phyloP scores from a whole-genome alignment of 192 early-diverging fungal species.

The Phycomyces nitens region DNA sequence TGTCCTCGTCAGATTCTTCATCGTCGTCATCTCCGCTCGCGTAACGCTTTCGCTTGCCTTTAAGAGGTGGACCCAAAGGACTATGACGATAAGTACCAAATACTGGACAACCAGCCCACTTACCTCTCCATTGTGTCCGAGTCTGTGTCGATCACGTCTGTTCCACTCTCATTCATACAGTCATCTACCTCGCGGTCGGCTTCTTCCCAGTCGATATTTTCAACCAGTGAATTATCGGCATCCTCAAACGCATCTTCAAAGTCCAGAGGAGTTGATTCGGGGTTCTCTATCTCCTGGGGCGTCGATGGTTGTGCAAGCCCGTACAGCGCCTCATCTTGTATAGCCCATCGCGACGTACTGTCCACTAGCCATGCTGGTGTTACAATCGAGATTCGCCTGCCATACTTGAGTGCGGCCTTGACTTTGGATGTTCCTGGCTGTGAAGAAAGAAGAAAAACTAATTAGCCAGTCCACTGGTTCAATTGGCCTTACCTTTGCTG shows the following conservation, averaged over 20 bases:
- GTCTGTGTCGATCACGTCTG: slow-evolving; percentile 30
- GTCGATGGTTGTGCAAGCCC: slow-evolving; percentile 27
- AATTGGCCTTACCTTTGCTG: slow-evolving; percentile 60
- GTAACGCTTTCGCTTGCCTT: slow-evolving; percentile 22
- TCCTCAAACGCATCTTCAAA: slow-evolving; percentile 32
- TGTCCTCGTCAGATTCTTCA: slow-evolving; percentile 13
- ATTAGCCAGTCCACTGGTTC: neutral
- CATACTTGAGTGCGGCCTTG: slow-evolving; percentile 51
- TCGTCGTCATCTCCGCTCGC: slow-evolving; percentile 8
- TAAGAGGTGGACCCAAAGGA: neutral
- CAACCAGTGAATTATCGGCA: slow-evolving; percentile 30
- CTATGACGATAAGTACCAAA: too few species aligned
- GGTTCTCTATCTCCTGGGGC: slow-evolving; percentile 38
- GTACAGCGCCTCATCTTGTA: slow-evolving; percentile 67
- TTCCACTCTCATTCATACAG: slow-evolving; percentile 31
- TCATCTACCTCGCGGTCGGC: slow-evolving; percentile 36
- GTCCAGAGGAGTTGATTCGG: slow-evolving; percentile 25
- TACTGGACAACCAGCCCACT: neutral
- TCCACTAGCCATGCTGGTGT: slow-evolving; percentile 66
- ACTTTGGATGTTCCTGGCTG: slow-evolving; percentile 50
- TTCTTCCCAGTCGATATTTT: slow-evolving; percentile 44
- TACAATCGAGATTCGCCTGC: slow-evolving; percentile 45
- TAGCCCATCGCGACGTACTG: slow-evolving; percentile 66
- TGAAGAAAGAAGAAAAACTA: neutral
- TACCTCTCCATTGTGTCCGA: slow-evolving; percentile 32